These are phyloP conservation scores for Colletotrichum karsti DNA, from an alignment of 2,329 filamentous ascomycete genomes.

Conservation along the genomic window DNA sequence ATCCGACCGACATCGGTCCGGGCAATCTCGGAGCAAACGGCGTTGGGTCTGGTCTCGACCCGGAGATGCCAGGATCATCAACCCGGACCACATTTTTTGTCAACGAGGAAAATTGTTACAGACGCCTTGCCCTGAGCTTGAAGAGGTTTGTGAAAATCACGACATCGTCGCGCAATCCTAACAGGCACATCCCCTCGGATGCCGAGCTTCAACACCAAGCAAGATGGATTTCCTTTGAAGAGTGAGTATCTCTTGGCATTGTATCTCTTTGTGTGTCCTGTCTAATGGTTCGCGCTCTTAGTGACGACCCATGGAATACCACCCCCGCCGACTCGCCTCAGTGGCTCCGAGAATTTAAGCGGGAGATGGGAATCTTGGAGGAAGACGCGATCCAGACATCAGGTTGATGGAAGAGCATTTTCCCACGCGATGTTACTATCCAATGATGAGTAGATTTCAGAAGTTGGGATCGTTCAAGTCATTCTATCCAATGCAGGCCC, in stretches of 20 bases:
- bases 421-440: background rate
- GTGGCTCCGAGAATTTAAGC: slow-evolving; percentile 36
- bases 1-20: background rate
- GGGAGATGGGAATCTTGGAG: slow-evolving; percentile 8
- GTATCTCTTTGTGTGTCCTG: no score
- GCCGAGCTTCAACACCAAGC: slow-evolving; percentile 44
- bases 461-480: no score
- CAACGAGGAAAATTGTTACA: slow-evolving; percentile 37
- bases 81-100: slow-evolving; percentile 20
- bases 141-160: slow-evolving; percentile 33
- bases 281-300: background rate
- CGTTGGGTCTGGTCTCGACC: background rate
- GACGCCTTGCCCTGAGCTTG: slow-evolving; percentile 31
- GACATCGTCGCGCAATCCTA: slow-evolving; percentile 39
- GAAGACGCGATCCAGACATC: background rate
- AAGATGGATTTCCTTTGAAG: slow-evolving; percentile 40
- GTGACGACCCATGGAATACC: slow-evolving; percentile 49
- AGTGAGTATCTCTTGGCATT: slow-evolving; percentile 34
- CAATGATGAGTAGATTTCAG: no score
- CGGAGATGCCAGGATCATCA: background rate
- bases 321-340: slow-evolving; percentile 44
- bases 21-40: background rate
- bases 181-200: slow-evolving; percentile 41
- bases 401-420: background rate
- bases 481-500: no score